These are phyloP conservation scores for Isabelozyma heimii DNA, from an alignment of 805 yeast genomes.

Conservation along the genomic window DNA sequence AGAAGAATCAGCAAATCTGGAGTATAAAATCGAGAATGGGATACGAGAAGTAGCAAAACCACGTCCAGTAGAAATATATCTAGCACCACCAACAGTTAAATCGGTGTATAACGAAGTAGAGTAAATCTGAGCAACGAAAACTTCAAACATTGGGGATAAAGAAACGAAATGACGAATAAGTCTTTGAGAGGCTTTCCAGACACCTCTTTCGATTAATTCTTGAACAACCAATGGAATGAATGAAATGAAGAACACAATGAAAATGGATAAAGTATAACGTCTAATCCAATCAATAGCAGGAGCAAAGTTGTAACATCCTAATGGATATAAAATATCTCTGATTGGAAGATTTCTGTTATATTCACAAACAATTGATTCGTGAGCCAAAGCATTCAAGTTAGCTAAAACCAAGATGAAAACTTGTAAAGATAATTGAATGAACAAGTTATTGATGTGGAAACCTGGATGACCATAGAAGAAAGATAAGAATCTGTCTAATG, in stretches of 20 bases:
- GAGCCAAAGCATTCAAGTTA: slow-evolving; percentile 62
- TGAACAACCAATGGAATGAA: slow-evolving; percentile 75
- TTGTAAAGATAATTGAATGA: slow-evolving; percentile 62
- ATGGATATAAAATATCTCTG: slow-evolving; percentile 60
- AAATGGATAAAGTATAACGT: slow-evolving; percentile 69
- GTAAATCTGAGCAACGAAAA: slow-evolving; percentile 75
- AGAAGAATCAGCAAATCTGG: slow-evolving; percentile 75
- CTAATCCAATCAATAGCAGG: slow-evolving; percentile 76
- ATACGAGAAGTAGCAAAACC: slow-evolving; percentile 76
- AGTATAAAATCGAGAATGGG: slow-evolving; percentile 61
- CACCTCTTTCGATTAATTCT: slow-evolving; percentile 72
- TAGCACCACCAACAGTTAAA: slow-evolving; percentile 74
- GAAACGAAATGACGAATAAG: slow-evolving; percentile 66
- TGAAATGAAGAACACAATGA: slow-evolving; percentile 70
- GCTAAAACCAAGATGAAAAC: slow-evolving; percentile 57
- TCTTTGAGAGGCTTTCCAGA: slow-evolving; percentile 65
- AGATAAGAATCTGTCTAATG: slow-evolving; percentile 73
- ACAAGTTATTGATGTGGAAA: slow-evolving; percentile 75
- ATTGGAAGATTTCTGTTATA: slow-evolving; percentile 57
- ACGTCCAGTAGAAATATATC: slow-evolving; percentile 79
- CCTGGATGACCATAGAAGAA: slow-evolving; percentile 88
- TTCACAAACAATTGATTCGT: slow-evolving; percentile 59
- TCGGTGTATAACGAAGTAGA: slow-evolving; percentile 68
- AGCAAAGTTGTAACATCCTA: slow-evolving; percentile 67
- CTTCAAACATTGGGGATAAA: slow-evolving; percentile 74